Percentiles rank a stretch among this genome's conserved stretches.
These are phyloP conservation scores for Meyerozyma smithsonii DNA, from an alignment of 1,139 yeast genomes.

Conservation along the genomic window DNA sequence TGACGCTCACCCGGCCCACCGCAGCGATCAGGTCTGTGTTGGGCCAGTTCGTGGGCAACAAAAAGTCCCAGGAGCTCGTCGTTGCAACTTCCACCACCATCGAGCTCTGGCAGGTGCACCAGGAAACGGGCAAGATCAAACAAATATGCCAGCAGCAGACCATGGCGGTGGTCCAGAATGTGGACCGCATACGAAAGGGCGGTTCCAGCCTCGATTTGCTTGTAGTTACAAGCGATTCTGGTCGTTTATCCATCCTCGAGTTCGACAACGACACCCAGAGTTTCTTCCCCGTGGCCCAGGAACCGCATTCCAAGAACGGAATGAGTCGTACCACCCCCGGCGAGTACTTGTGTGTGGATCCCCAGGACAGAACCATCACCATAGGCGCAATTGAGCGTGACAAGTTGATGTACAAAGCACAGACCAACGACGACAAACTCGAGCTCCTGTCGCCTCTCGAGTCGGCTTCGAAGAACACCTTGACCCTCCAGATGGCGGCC, in stretches of 20 bases:
- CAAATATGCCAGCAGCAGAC: constrained; percentile 40
- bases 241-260: constrained; percentile 58
- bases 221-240: constrained; percentile 79
- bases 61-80: constrained; percentile 60
- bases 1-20: constrained; percentile 58
- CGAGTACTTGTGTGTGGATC: constrained; percentile 67
- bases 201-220: constrained; percentile 55
- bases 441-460: constrained; percentile 73
- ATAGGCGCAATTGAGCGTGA: constrained; percentile 68
- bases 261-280: constrained; percentile 32
- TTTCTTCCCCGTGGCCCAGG: constrained; percentile 52
- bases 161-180: constrained; percentile 56
- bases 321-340: constrained; percentile 76
- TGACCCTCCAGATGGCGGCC: constrained; percentile 56
- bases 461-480: constrained; percentile 44
- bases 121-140: constrained; percentile 51
- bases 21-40: constrained; percentile 49
- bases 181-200: constrained; percentile 47
- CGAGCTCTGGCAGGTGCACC: constrained; percentile 49
- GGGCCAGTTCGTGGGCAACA: constrained; percentile 63
- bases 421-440: constrained; percentile 35
- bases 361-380: constrained; percentile 66
- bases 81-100: constrained; percentile 51
- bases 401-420: constrained; percentile 55
- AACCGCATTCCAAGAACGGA: constrained; percentile 73